phyloP scores from a whole-genome alignment of 495 filamentous ascomycete species.

The Aspergillus hancockii region DNA sequence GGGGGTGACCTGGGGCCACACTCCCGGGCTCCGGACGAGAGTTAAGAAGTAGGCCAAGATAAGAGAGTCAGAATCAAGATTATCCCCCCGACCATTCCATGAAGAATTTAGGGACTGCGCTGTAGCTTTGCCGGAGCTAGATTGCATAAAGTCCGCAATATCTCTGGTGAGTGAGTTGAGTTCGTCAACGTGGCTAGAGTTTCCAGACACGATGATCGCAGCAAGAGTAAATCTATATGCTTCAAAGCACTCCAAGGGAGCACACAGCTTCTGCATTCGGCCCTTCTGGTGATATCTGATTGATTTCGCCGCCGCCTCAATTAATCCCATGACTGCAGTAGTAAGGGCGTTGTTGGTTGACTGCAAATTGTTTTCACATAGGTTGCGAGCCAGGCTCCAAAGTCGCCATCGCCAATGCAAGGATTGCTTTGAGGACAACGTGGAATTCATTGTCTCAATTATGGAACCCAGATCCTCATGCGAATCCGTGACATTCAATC shows the following conservation, averaged over 20 bases:
- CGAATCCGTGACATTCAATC: slow-evolving; percentile 24
- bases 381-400: slow-evolving; percentile 42
- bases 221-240: slow-evolving; percentile 40
- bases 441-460: slow-evolving; percentile 30
- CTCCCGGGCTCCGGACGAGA: slow-evolving; percentile 32
- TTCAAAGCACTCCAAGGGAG: slow-evolving; percentile 41
- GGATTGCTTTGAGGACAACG: slow-evolving; percentile 37
- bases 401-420: slow-evolving; percentile 51
- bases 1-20: slow-evolving; percentile 32
- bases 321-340: slow-evolving; percentile 20
- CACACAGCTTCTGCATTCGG: slow-evolving; percentile 25
- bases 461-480: slow-evolving; percentile 28
- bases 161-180: slow-evolving; percentile 32
- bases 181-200: slow-evolving; percentile 19
- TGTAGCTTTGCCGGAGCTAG: slow-evolving; percentile 31
- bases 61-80: slow-evolving; percentile 34
- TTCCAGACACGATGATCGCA: slow-evolving; percentile 23
- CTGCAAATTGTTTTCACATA: slow-evolving; percentile 34
- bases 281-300: slow-evolving; percentile 38
- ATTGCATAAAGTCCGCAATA: slow-evolving; percentile 30
- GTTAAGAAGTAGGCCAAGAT: slow-evolving; percentile 39
- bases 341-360: slow-evolving; percentile 21
- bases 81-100: slow-evolving; percentile 43
- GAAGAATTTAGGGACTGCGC: slow-evolving; percentile 32
- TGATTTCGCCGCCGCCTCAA: slow-evolving; percentile 30